Evolutionary conservation across 2,329 filamentous ascomycete species (phyloP), one percentile per base, ranked within the genome.

Genomic region (Calonectria fujianensis): DNA sequence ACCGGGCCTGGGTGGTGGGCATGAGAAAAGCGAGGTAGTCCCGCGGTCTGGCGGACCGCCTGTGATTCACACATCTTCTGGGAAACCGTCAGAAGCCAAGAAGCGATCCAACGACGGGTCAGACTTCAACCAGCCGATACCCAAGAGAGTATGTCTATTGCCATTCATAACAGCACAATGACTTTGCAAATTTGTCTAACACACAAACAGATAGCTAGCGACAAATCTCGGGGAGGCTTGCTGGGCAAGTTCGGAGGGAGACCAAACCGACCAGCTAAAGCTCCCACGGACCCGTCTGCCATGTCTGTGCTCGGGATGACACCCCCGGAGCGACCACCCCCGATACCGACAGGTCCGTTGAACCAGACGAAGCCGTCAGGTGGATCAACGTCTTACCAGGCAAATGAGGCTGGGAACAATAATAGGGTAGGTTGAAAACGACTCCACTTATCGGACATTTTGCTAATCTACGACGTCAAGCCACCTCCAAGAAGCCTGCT

Each of bases 221-320:
- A 82, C 70, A 82, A 74, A 59, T 65, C 80, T 27, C 82, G 84
- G 48, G 79, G 82, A 35, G 82, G 83, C 2, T 77, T 86, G 2
- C 78, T 83, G 80, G 80, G 82, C 76, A 86, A 86, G 70, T 86
- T 86, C 74, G 82, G 82, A 27, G 79, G 81, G 67, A 85, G 80
- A 72, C 79, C 82, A 18, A 77, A 68, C 66, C 76, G 79, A 50
- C 78, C 79, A 11, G 74, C 78, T 5, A 82, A 82, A 70, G 78
- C 80, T n/a, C 84, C 85, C n/a, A 83, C 82, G 35, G 89, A 91
- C 69, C 89, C 89, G 2, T 89, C 89, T 2, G 89, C 89, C 24
- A 89, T 90, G 88, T 86, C 88, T 71, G 86, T 88, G 27, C 83
- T 90, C 59, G 89, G 89, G 9, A 81, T 91, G 76, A 84, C 81